Conservation (phyloP, 169 alveolate species). For the Eimeria mitis region DNA sequence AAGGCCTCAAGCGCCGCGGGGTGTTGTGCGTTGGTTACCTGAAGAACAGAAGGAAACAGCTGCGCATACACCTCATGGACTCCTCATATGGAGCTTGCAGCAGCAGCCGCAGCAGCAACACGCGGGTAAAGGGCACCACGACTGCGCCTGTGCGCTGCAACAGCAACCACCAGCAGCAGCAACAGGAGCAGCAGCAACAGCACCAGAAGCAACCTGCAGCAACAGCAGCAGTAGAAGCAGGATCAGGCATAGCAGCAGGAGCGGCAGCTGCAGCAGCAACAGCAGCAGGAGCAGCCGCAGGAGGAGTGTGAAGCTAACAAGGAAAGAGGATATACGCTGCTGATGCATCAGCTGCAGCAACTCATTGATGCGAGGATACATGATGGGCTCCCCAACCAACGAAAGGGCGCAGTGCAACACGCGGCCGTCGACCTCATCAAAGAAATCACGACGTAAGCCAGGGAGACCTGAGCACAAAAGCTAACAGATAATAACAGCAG, state of each 20-base stretch:
- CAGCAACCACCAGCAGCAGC: constrained; percentile 11
- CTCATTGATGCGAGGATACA: constrained; percentile 93
- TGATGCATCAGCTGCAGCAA: constrained; percentile 89
- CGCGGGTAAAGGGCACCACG: not conserved
- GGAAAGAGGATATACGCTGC: constrained; percentile 90
- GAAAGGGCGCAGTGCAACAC: constrained; percentile 92
- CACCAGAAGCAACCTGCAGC: not conserved
- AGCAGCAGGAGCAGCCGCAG: not conserved
- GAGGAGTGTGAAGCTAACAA: constrained; percentile 82
- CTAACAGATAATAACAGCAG: not conserved
- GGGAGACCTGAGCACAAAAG: not conserved
- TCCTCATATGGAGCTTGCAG: not conserved
- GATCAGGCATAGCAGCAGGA: not conserved
- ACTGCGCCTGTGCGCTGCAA: not conserved
- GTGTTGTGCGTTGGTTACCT: constrained; percentile 93
- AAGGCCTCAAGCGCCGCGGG: constrained; percentile 90
- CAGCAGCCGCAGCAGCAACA: not conserved
- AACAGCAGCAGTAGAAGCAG: no score
- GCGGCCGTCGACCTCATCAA: constrained; percentile 26
- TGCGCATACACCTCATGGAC: not conserved
- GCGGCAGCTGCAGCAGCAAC: not conserved
- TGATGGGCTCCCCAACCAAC: constrained; percentile 96
- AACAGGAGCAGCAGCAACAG: not conserved
- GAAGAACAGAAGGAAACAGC: not conserved
- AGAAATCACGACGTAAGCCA: constrained; percentile 24